Evolutionary conservation across 202 grass and related monocot species (phyloP), one percentile per base, ranked within the genome.

Genomic region (Dendrocalamus latiflorus): DNA sequence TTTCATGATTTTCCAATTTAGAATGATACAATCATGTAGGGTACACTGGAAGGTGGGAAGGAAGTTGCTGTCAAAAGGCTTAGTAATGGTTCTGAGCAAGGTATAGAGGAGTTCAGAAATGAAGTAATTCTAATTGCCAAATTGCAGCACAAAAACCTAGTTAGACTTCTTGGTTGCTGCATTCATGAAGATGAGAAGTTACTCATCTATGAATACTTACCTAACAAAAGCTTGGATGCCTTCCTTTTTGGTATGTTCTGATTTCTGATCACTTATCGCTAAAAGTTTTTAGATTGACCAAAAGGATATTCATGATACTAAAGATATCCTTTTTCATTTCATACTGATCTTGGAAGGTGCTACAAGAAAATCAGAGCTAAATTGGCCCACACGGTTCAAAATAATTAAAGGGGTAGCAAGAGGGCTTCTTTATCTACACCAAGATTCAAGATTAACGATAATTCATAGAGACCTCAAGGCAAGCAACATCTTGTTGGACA

Each of bases 401-500:
- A 90, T 97, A 74, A 86, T 91, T 1, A 55, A 82, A 56, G 88
- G 91, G 0, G 28, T 90, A 6, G 85, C 82, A 0, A 72, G 88
- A 57, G 88, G 91, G 9, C 65, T 90, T 63, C 13, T 88, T 34
- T 93, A 93, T 21, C 91, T 93, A 13, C 91, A 93, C 58, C 81
- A 84, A 14, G 91, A 90, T 43, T 93, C 88, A 15, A 83, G 91
- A 41, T 28, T 93, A 16, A 86, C 72, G 0, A 57, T 93, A 82
- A 90, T 90, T 17, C 87, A 93, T 41, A 83, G 91, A 41, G 91
- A 93, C 77, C 72, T 97, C 8, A 97, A 97, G 81, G 44, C 86
- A 64, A 84, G 91, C 55, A 97, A 97, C 42, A 75, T 97, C 0
- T 65, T 97, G 3, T 50, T 97, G 4, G 91, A 91, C 12, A 25